Base-by-base conservation (phyloP, 2,329 filamentous ascomycete species). In the Diplodia scrobiculata region DNA sequence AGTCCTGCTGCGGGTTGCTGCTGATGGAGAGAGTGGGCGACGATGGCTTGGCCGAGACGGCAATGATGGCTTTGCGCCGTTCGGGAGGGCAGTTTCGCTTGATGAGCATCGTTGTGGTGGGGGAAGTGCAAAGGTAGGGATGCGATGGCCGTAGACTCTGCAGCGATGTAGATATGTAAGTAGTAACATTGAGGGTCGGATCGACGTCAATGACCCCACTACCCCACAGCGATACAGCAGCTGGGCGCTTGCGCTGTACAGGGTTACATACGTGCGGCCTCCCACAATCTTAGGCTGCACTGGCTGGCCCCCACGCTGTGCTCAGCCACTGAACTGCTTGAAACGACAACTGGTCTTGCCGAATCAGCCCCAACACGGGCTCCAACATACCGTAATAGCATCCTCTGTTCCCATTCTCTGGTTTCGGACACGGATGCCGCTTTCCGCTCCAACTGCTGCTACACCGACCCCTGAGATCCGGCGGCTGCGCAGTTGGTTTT, bases 1-100 rank as follows among this genome's bases (percentile, higher is more conserved):
- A 60, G 3, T 36, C n/a, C 97, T 75, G 92, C 91, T 64, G 92
- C 34, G 34, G 34, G 34, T 10, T 36, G 92, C 59, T 82, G 94
- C 69, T 89, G 75, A 94, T 93, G 9, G 84, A 82, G 71, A 83
- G 87, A 60, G 89, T 95, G 76, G 91, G 84, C 1, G 81, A 81
- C 67, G 84, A 86, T 75, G 87, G 90, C 77, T 82, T 79, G 29
- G 87, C 89, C n/a, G 84, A 93, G 80, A 91, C 89, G 0, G 83
- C 90, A 77, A 83, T 89, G 34, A 10, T 14, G 72, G 55, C 55
- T 90, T 47, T 60, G 21, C 55, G 55, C 29, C 55, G 36, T 21
- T 45, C 34, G 13, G 55, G 55, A 3, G 36, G 36, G 25, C 55
- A 60, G 2, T 13, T 32, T 11, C 6, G 11, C n/a, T 60, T 60